phyloP scores from a whole-genome alignment of 2,329 filamentous ascomycete genomes.

The Lojkania enalia region DNA sequence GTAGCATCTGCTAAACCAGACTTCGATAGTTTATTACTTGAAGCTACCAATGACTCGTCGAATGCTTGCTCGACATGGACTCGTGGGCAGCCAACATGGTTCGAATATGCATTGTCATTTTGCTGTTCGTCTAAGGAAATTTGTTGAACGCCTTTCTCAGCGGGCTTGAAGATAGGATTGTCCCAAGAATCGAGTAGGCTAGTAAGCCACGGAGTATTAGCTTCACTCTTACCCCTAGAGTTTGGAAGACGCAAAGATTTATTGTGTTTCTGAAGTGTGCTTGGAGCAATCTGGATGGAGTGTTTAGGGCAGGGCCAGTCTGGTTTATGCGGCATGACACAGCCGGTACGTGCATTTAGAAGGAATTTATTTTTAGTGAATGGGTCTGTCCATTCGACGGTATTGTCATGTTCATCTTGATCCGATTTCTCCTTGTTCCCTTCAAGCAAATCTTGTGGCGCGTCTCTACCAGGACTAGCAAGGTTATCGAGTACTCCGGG shows the following conservation, averaged over 20 bases:
- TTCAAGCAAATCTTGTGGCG: not conserved
- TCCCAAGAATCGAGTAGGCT: conserved; percentile 67
- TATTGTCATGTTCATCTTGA: conserved; percentile 31
- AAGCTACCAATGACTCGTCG: conserved; percentile 26
- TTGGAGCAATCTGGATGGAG: not conserved
- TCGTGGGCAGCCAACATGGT: conserved; percentile 15
- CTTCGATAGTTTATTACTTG: conserved; percentile 60
- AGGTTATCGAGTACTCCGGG: conserved; percentile 15
- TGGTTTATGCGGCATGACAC: conserved; percentile 31
- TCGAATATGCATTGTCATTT: conserved; percentile 3
- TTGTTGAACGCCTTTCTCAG: conserved; percentile 49
- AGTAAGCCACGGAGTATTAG: conserved; percentile 58
- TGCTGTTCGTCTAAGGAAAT: conserved; percentile 29
- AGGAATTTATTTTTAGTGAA: conserved; percentile 55
- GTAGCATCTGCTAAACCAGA: conserved; percentile 54
- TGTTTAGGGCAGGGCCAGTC: conserved; percentile 13
- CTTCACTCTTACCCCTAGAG: conserved; percentile 2
- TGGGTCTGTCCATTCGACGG: conserved; percentile 64
- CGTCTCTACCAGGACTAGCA: not conserved
- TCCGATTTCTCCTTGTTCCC: not conserved
- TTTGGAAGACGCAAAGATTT: conserved; percentile 39
- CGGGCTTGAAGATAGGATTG: conserved; percentile 72
- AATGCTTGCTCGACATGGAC: conserved; percentile 23
- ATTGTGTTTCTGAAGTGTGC: conserved; percentile 26
- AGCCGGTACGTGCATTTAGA: conserved; percentile 62